Percentiles rank a stretch among this genome's conserved stretches.
Evolutionary conservation across 202 grass and related monocot species (phyloP).

Genomic region (Eragrostis tef): DNA sequence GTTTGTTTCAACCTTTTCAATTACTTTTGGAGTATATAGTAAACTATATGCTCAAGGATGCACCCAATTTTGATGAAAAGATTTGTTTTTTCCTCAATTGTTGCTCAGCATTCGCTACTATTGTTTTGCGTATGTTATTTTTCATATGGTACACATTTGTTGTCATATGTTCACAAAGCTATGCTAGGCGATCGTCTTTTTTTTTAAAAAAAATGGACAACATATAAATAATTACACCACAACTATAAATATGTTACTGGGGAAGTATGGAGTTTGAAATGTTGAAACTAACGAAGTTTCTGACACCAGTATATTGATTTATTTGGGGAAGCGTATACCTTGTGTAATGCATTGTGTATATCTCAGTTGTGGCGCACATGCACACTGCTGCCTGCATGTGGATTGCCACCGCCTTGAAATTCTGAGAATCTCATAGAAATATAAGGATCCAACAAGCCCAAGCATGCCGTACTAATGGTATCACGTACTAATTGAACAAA

Average conservation of each 20-base stretch:
- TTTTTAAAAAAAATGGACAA: background rate
- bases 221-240: background rate
- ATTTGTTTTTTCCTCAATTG: background rate
- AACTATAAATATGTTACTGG: background rate
- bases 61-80: background rate
- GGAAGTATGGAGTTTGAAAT: background rate
- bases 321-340: background rate
- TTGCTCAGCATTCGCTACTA: background rate
- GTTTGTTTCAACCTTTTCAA: too few relatives aligned
- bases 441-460: background rate
- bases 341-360: background rate
- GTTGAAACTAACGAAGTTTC: background rate
- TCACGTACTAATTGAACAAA: background rate
- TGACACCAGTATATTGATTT: background rate
- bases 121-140: background rate
- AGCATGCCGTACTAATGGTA: background rate
- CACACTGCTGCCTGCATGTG: background rate
- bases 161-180: too few relatives aligned
- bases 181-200: too few relatives aligned
- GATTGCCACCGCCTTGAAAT: background rate
- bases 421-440: background rate
- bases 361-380: background rate
- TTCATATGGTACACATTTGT: background rate
- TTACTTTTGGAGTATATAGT: too few relatives aligned
- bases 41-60: background rate